Base-by-base conservation (phyloP, 257 asterid species). In the Solanum megistacrolobum region DNA sequence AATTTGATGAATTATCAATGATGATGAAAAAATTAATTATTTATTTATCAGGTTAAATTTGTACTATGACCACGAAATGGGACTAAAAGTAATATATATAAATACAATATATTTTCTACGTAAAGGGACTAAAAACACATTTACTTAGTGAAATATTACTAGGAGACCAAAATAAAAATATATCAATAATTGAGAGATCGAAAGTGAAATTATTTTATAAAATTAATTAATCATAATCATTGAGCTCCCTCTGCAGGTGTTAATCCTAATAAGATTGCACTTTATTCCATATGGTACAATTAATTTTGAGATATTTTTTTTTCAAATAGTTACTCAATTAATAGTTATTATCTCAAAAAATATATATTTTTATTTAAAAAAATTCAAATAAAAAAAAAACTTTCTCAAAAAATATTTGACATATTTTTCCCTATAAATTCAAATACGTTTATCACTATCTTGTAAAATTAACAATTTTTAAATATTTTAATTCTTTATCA, bases 201-300 rank as follows among this genome's bases (percentile, higher is more conserved):
- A 35, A 73, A 73, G 18, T 35, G 5, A 9, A 35, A 9, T 20
- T 74, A 3, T 20, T 36, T 35, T 20, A 21, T 20, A 74, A 73
- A 73, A 35, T n/a, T 76, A 76, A 76, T 39, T 23, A 12, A 76
- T 76, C 83, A 36, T 9, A 36, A 74, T 20, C 29, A 46, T 81
- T 46, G 60, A 48, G 12, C 12, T 81, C 29, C 29, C 20, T 81
- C 3, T 29, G 10, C 12, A 48, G 29, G 69, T 48, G 29, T 48
- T 81, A 81, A 46, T 48, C 85, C 85, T 29, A 48, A 48, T 81
- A 81, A 81, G 85, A 48, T 18, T 81, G 69, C 85, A 81, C 85
- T 9, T 81, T 46, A 6, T 58, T 81, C 9, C 68, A 5, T 43
- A 81, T 9, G 85, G 39, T 79, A 46, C 25, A 27, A 27, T 27